These are phyloP conservation scores for Pyrrhoderma lamaoense DNA, from an alignment of 1,284 basidiomycete genomes.

Conservation along the genomic window DNA sequence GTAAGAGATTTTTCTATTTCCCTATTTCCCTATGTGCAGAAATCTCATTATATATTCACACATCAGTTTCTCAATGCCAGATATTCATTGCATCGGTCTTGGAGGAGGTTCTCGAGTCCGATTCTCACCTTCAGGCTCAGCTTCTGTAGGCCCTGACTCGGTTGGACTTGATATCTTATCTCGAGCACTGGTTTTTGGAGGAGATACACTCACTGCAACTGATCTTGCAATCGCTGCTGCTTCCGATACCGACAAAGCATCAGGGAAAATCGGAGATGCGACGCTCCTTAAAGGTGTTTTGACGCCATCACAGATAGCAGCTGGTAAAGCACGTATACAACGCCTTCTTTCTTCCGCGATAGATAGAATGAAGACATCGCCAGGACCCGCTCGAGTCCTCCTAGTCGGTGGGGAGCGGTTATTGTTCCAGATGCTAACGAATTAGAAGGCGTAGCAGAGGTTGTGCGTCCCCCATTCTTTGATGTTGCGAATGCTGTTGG, in stretches of 20 bases:
- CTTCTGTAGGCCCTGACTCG: slow-evolving; percentile 49
- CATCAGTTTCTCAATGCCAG: slow-evolving; percentile 42
- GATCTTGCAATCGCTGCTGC: slow-evolving; percentile 39
- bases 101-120: slow-evolving; percentile 48
- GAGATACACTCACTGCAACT: slow-evolving; percentile 44
- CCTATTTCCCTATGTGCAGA: slow-evolving; percentile 3
- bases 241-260: background rate
- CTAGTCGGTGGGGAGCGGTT: slow-evolving; percentile 49
- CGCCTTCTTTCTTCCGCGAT: slow-evolving; percentile 40
- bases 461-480: slow-evolving; percentile 42
- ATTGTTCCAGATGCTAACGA: slow-evolving; percentile 31
- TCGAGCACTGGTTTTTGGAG: slow-evolving; percentile 44
- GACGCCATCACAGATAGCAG: slow-evolving; percentile 25
- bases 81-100: slow-evolving; percentile 45
- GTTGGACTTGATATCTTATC: slow-evolving; percentile 45
- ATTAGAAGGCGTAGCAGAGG: slow-evolving; percentile 39
- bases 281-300: slow-evolving; percentile 28
- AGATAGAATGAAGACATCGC: slow-evolving; percentile 52
- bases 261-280: slow-evolving; percentile 32
- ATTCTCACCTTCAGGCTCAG: slow-evolving; percentile 23
- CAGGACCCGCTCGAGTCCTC: slow-evolving; percentile 39
- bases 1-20: slow-evolving; percentile 7
- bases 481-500: slow-evolving; percentile 54
- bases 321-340: slow-evolving; percentile 35
- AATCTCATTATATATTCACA: slow-evolving; percentile 1